Evolutionary conservation across 2,329 filamentous ascomycete genomes (phyloP).

Genomic region (Metarhizium guizhouense): DNA sequence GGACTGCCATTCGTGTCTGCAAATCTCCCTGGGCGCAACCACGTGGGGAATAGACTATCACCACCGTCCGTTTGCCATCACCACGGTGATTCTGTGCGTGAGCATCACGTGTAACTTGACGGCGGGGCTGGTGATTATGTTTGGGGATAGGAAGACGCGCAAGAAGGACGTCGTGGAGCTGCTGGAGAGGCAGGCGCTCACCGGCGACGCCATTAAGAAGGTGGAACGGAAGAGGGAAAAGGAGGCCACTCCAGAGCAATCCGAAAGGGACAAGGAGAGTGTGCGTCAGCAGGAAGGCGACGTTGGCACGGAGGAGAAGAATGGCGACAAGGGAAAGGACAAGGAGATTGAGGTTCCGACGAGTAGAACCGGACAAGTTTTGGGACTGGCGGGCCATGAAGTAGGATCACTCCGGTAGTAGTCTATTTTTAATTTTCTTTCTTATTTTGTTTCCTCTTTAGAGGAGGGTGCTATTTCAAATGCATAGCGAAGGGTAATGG

Average conservation of each 20-base stretch:
- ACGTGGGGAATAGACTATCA: slow-evolving; percentile 74
- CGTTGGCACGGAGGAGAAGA: not conserved
- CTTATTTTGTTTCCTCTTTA: too few relatives aligned
- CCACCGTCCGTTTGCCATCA: slow-evolving; percentile 60
- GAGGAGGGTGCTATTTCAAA: too few relatives aligned
- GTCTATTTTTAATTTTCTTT: too few relatives aligned
- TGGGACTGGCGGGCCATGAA: not conserved
- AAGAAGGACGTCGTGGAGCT: slow-evolving; percentile 81
- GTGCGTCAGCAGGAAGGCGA: not conserved
- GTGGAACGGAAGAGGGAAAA: slow-evolving; percentile 21
- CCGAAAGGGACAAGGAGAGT: not conserved
- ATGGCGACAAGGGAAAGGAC: not conserved
- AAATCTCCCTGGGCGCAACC: slow-evolving; percentile 68
- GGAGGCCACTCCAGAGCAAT: not conserved
- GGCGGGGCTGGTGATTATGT: slow-evolving; percentile 65
- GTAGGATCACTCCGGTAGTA: too few relatives aligned
- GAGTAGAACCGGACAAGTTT: not conserved
- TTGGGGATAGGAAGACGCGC: slow-evolving; percentile 66
- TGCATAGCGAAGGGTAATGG: too few relatives aligned
- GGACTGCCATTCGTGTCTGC: slow-evolving; percentile 70
- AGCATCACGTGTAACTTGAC: slow-evolving; percentile 71
- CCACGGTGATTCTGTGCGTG: slow-evolving; percentile 71
- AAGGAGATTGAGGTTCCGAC: not conserved
- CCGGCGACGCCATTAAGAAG: slow-evolving; percentile 44
- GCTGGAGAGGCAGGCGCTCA: slow-evolving; percentile 69